phyloP scores from a whole-genome alignment of 345 rosid species.

The Acer campestre region DNA sequence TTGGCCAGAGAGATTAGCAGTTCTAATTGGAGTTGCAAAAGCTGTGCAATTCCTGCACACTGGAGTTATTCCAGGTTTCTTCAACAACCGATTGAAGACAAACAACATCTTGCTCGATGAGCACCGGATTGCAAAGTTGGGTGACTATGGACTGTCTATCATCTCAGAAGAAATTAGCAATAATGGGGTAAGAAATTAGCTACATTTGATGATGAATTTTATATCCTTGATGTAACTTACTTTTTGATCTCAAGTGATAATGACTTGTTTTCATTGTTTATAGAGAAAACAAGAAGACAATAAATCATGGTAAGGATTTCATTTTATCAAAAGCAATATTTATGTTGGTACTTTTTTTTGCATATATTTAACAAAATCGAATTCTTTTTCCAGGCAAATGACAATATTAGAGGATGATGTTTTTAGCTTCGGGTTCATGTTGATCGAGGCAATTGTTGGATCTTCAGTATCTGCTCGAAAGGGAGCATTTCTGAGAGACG shows the following conservation, averaged over 20 bases:
- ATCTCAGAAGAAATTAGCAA: conserved; percentile 55
- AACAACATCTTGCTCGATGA: conserved; percentile 66
- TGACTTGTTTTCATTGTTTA: conserved; percentile 16
- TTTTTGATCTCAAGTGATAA: background rate
- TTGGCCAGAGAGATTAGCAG: conserved; percentile 74
- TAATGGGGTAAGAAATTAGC: conserved; percentile 30
- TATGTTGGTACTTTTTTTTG: background rate
- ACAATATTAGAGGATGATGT: conserved; percentile 48
- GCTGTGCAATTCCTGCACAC: conserved; percentile 83
- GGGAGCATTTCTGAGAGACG: conserved; percentile 29
- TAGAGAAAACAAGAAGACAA: conserved; percentile 42
- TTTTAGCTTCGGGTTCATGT: conserved; percentile 47
- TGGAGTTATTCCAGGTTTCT: conserved; percentile 84
- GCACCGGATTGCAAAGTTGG: conserved; percentile 65
- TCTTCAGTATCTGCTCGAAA: conserved; percentile 29
- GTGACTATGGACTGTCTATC: conserved; percentile 78
- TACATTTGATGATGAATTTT: background rate
- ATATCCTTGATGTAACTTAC: background rate
- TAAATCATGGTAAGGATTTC: conserved; percentile 35
- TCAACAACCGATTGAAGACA: conserved; percentile 64
- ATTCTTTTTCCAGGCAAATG: conserved; percentile 38
- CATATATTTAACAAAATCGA: background rate
- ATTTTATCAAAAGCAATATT: background rate
- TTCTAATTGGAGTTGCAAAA: conserved; percentile 59
- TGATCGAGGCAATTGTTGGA: conserved; percentile 43